These are phyloP conservation scores for Vaccinium myrtillus DNA, from an alignment of 148 eudicot genomes.

Conservation along the genomic window DNA sequence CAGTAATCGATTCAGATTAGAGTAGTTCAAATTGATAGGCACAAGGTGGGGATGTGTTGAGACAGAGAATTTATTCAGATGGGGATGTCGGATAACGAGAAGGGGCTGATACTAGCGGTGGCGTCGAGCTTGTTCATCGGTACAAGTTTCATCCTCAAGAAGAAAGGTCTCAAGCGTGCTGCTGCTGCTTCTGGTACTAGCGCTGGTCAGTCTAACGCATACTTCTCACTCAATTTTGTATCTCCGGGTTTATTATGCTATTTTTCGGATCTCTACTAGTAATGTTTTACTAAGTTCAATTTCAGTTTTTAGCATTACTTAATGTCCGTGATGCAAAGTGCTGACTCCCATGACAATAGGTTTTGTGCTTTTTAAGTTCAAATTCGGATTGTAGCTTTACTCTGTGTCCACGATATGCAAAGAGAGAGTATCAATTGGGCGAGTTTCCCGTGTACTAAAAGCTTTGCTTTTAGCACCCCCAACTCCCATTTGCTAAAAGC, in stretches of 20 bases:
- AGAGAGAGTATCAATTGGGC: too few relatives aligned
- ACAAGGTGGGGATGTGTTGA: slow-evolving; percentile 1
- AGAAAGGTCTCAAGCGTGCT: slow-evolving; percentile 81
- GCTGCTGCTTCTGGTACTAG: slow-evolving; percentile 65
- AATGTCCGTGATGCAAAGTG: neutral
- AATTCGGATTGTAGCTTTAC: neutral
- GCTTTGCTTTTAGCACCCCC: too few relatives aligned
- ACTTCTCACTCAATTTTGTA: neutral
- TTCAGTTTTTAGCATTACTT: neutral
- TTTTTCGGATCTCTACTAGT: slow-evolving; percentile 1
- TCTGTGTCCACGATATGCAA: neutral
- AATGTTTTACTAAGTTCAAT: neutral
- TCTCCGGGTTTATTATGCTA: neutral
- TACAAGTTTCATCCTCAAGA: slow-evolving; percentile 79
- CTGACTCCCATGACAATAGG: neutral
- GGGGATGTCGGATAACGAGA: slow-evolving; percentile 51
- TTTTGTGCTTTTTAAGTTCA: neutral
- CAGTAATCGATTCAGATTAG: neutral
- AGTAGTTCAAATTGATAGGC: neutral
- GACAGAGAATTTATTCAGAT: slow-evolving; percentile 1
- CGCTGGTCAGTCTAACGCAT: slow-evolving; percentile 45
- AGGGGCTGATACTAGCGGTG: slow-evolving; percentile 69
- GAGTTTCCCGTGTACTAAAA: neutral
- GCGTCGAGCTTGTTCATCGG: slow-evolving; percentile 80
- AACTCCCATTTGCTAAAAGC: too few relatives aligned